Evolutionary conservation across 2,329 filamentous ascomycete species (phyloP), one percentile per base, ranked within the genome.

Genomic region (Trichoderma brevicompactum): DNA sequence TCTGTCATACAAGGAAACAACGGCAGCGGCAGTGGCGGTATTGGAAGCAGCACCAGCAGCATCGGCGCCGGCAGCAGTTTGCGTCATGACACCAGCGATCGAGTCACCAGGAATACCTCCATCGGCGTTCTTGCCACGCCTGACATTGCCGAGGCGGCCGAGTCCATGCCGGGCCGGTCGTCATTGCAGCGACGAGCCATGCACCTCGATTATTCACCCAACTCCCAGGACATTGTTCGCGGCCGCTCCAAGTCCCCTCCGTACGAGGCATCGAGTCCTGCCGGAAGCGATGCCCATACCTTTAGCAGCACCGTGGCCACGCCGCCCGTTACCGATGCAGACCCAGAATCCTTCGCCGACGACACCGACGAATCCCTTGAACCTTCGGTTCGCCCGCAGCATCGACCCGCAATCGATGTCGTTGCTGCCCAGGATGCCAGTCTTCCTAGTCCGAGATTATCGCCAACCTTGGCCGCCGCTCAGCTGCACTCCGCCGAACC

Each of bases 371-470:
- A 84, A 53, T 79, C 81, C 12, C 76, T 85, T 15, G 79, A 81
- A 63, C 78, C 78, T 72, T 79, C 78, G 23, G 74, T 82, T 65
- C 78, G 81, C 41, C 78, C 81, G 60, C 83, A 80, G 67, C 80
- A 80, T 52, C 76, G 83, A 36, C 82, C 85, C 28, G 80, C 79
- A 54, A 82, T 94, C 56, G 89, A 93, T 72, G 90, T 88, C 53
- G 84, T 89, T 63, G 87, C 88, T 65, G 88, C 89, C 44, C 91
- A 95, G 75, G 94, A 97, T 80, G 92, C 92, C 69, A 97, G 92
- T 78, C 83, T 99, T 68, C 95, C 95, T 60, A 99, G 95, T 76
- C 95, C 95, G 40, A 94, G 95, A 73, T 80, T 99, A 65, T 99
- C 95, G 32, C 95, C 95, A 4, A 96, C 94, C 6, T 86, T 96